Base-by-base conservation (phyloP, 805 yeast genomes). In the Yarrowia divulgata region DNA sequence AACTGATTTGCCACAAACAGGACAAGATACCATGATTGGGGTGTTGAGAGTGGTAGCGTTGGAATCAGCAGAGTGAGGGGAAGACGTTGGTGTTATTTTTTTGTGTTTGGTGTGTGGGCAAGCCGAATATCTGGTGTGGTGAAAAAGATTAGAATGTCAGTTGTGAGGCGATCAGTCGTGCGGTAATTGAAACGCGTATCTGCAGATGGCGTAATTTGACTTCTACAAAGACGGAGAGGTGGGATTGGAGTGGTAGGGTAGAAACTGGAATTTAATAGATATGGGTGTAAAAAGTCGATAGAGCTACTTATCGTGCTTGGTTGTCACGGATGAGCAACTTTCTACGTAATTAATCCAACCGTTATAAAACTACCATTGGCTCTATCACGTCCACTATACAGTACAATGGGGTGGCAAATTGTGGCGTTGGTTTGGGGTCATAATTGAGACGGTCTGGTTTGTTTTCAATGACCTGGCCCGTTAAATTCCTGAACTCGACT, bases 1-100 rank as follows among this genome's bases (percentile, higher is more conserved):
- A 72, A 72, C 50, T 73, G 73, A 68, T 79, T 82, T 12, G 79
- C 75, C 29, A 57, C 70, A 48, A 75, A 76, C 7, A 73, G 67
- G 73, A 73, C 43, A 74, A 73, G 55, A 72, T 71, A 72, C 72
- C 75, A 63, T 72, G 62, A 8, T 23, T 23, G 23, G 9, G 40
- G 23, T 8, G 40, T 8, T 6, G 18, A 34, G 12, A 35, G 57
- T 49, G 40, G 52, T 48, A 48, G 12, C 52, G 6, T 8, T 48
- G 4, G 35, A 29, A 13, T 29, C 18, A 35, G 16, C 9, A 0
- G 12, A 5, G 6, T 12, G 10, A 1, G n/a, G 52, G 14, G n/a
- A 29, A 14, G 34, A 3, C 10, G 12, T 14, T 7, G 5, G 16
- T 48, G 35, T 2, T 3, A 10, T 34, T n/a, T 23, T 23, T 23